Evolutionary conservation across 148 eudicot species (phyloP), one percentile per base, ranked within the genome.

Genomic region (Nepenthes mirabilis): DNA sequence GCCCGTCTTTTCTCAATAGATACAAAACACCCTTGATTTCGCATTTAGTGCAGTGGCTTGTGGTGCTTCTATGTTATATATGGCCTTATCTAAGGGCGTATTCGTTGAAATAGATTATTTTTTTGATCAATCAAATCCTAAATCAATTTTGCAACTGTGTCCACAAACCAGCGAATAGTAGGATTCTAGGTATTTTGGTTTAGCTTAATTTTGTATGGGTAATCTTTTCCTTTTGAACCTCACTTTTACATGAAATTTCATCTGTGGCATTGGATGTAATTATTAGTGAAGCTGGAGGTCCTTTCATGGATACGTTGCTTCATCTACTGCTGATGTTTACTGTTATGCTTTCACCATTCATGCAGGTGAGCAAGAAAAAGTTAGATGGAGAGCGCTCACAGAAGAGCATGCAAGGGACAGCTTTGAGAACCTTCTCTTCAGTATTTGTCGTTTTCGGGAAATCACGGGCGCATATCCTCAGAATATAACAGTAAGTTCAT

Each of bases 381-480:
- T 91, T 73, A 85, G 90, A 72, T 71, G 72, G 67, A 86, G 85
- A 69, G 83, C 96, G 66, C 96, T 91, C 34, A 91, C 98, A 2
- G 98, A 91, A 80, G 98, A 91, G 67, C 98, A 91, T 71, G 98
- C 98, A 33, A 77, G 98, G 79, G 98, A 91, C 70, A 91, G 98
- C 75, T 91, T 75, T 62, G 98, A 91, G 80, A 91, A 91, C 68
- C 93, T 91, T 65, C 91, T 91, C 65, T 91, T 91, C 52, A 91
- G 96, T 56, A 78, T 91, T 12, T 91, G 98, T 59, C 90, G 96
- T 52, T 91, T 91, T 74, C 73, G 98, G 67, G 98, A 91, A 75
- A 84, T 91, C 55, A 91, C 98, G 1, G 98, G 98, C 64, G 52
- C 80, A 61, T 91, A 88, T 76, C 98, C 98, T 68, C 79, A 60